Conservation (phyloP, 202 grass and related monocot genomes). For the Saccharum hybrid region DNA sequence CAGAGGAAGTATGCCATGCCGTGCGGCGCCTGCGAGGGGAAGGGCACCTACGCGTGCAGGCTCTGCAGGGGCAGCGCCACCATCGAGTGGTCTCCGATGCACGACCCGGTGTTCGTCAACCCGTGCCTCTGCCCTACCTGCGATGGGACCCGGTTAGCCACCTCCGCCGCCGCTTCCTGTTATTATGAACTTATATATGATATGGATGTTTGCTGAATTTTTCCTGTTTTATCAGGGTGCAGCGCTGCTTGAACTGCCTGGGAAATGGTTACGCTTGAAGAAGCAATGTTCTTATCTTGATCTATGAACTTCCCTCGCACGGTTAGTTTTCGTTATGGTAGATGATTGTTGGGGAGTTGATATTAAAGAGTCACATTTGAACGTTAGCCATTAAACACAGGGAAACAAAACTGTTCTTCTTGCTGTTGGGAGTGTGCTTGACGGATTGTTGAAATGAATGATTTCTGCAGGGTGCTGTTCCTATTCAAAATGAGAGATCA, state of each 20-base stretch:
- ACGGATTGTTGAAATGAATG: neutral
- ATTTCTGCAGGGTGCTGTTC: neutral
- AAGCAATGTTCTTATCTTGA: neutral
- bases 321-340: neutral
- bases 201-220: neutral
- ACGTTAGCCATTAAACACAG: neutral
- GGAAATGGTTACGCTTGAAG: conserved; percentile 77
- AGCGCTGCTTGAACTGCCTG: conserved; percentile 88
- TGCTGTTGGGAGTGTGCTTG: too few relatives aligned
- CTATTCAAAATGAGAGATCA: conserved; percentile 3
- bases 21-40: conserved; percentile 74
- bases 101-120: conserved; percentile 86
- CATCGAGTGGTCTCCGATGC: conserved; percentile 85
- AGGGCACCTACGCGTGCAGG: conserved; percentile 89
- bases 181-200: neutral
- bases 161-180: neutral
- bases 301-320: neutral
- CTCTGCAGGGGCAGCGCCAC: conserved; percentile 71
- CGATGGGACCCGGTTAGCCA: conserved; percentile 69
- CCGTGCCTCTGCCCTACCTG: conserved; percentile 94
- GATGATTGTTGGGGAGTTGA: neutral
- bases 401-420: too few relatives aligned
- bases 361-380: neutral
- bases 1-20: conserved; percentile 74
- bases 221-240: conserved; percentile 58